Conservation (phyloP, 352 stramenopile species). For the Pythium phragmiticola region DNA sequence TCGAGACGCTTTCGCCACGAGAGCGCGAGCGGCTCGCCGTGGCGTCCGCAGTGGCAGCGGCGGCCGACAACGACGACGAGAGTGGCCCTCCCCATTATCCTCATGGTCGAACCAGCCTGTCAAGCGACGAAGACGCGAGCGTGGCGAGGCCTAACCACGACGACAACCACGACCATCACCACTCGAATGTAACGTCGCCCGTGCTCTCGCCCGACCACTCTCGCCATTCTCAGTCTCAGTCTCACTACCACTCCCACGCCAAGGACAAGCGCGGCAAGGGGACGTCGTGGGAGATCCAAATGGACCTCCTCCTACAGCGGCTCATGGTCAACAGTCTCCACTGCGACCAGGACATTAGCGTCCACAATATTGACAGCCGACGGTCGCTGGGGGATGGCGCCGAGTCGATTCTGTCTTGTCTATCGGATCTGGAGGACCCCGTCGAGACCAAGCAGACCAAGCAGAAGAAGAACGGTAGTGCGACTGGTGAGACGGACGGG, state of each 20-base stretch:
- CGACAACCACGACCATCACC: neutral
- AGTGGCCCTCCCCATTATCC: neutral
- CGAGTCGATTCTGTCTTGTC: conserved; percentile 39
- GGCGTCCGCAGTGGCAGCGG: conserved; percentile 8
- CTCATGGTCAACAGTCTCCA: conserved; percentile 86
- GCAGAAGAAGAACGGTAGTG: neutral
- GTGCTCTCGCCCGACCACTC: conserved; percentile 11
- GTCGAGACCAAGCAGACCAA: neutral
- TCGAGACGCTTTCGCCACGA: conserved; percentile 25
- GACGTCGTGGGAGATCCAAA: conserved; percentile 75
- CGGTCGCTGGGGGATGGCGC: conserved; percentile 37
- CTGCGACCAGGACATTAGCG: conserved; percentile 69
- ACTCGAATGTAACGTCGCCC: neutral
- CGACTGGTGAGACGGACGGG: neutral
- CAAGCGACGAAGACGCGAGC: neutral
- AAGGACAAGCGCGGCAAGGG: conserved; percentile 33
- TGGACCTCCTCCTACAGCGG: conserved; percentile 81
- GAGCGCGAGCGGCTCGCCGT: conserved; percentile 20
- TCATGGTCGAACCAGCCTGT: neutral
- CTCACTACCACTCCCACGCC: conserved; percentile 1
- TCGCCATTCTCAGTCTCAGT: conserved; percentile 4
- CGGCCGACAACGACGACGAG: conserved; percentile 6
- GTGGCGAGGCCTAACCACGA: neutral
- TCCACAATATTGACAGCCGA: conserved; percentile 74
- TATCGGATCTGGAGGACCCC: conserved; percentile 32